Evolutionary conservation across 441 rosid species (phyloP), one percentile per base, ranked within the genome.

Genomic region (Metrosideros polymorpha): DNA sequence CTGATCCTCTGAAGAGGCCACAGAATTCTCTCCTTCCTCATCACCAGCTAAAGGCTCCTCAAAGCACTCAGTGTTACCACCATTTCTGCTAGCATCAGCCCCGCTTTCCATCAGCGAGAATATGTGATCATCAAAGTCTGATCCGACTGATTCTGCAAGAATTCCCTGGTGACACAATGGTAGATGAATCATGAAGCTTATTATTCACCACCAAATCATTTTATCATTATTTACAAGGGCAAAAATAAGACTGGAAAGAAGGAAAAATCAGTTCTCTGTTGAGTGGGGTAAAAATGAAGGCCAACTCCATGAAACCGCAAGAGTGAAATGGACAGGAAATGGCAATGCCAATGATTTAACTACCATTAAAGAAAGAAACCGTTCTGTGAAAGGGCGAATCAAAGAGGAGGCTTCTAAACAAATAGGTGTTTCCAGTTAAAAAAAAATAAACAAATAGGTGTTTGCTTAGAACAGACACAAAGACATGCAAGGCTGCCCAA

Each of bases 1-100:
- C 83, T 95, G 98, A 87, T 98, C 98, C 94, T 96, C 97, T 49
- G 93, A 89, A 30, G 94, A 96, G 88, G 96, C 94, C 83, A 96
- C 91, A 17, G 98, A 90, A 71, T 92, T 91, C 88, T 94, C 97
- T 85, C 91, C 93, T 87, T 98, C 98, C 85, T 98, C 98, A 54
- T 98, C 98, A 87, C 96, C 97, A 8, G 88, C 92, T 54, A 95
- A 89, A 86, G 94, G 91, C 91, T 95, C 98, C 85, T 93, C 96
- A n/a, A 87, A 84, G 84, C 88, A 91, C 57, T 88, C 94, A 85
- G 82, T 82, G 82, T 88, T 91, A 88, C 90, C 91, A 84, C 93
- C 92, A 84, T 77, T 95, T 89, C 94, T 96, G 84, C 90, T 91
- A 88, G 92, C 88, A 86, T 95, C 96, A 82, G 91, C 89, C 79